These are phyloP conservation scores for Xylaria sp. DNA, from an alignment of 2,329 filamentous ascomycete species.

Conservation along the genomic window DNA sequence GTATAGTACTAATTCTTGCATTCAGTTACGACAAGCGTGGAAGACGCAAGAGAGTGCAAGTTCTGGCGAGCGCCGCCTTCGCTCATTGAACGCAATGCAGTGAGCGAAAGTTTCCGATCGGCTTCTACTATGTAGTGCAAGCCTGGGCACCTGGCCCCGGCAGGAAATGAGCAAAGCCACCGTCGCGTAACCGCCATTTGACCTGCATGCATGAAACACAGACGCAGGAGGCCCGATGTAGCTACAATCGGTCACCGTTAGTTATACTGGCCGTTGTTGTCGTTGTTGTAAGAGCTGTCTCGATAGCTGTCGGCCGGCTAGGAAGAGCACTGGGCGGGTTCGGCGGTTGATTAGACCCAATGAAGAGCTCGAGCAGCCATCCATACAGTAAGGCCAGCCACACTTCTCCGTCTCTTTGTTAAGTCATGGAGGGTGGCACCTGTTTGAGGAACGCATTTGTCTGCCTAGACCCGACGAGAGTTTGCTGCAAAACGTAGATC, in stretches of 20 bases:
- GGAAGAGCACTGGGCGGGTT: slow-evolving; percentile 31
- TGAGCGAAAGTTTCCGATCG: slow-evolving; percentile 27
- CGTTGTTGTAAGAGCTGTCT: slow-evolving; percentile 12
- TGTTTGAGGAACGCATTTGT: slow-evolving; percentile 16
- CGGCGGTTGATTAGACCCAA: slow-evolving; percentile 37
- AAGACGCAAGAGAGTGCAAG: slow-evolving; percentile 2
- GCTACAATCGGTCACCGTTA: slow-evolving; percentile 41
- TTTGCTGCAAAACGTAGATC: slow-evolving; percentile 29
- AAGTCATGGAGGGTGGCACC: slow-evolving; percentile 29
- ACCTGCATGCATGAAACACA: slow-evolving; percentile 46
- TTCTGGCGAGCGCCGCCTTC: slow-evolving; percentile 14
- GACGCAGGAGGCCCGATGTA: slow-evolving; percentile 44
- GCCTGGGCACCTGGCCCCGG: slow-evolving; percentile 11
- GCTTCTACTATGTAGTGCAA: slow-evolving; percentile 27
- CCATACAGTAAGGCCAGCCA: slow-evolving; percentile 21
- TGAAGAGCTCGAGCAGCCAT: slow-evolving; percentile 15
- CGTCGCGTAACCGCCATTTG: slow-evolving; percentile 43
- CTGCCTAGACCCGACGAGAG: slow-evolving; percentile 21
- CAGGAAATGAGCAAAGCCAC: slow-evolving; percentile 28
- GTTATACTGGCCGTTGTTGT: slow-evolving; percentile 25
- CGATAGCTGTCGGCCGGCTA: slow-evolving; percentile 25
- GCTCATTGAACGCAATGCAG: slow-evolving; percentile 12
- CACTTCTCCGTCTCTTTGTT: slow-evolving; percentile 8
- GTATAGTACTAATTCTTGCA: background rate
- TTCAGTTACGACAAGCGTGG: background rate